Conservation (phyloP, 2,329 filamentous ascomycete species). For the Ophiostoma himal-ulmi region DNA sequence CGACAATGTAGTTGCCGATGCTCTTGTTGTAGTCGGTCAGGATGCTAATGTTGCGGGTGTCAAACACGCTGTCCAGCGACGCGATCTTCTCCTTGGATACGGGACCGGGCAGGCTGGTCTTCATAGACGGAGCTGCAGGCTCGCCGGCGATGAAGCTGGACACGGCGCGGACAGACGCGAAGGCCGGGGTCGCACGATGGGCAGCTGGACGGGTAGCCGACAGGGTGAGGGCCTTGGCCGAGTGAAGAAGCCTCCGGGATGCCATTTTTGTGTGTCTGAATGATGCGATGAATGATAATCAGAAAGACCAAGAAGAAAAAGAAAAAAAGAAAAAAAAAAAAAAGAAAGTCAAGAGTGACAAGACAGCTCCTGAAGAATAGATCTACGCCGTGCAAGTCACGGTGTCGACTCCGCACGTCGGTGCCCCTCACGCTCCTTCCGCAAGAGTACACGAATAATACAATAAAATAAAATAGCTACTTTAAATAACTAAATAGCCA, state of each 20-base stretch:
- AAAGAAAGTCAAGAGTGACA: neutral
- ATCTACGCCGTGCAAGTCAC: neutral
- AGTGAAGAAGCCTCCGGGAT: conserved; percentile 16
- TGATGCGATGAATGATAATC: neutral
- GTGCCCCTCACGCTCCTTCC: conserved; percentile 4
- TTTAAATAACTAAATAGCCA: neutral
- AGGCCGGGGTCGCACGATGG: neutral
- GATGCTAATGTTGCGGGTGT: conserved; percentile 80
- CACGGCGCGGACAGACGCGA: neutral
- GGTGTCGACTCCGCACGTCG: conserved; percentile 2
- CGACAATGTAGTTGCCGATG: conserved; percentile 72
- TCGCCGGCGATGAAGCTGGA: conserved; percentile 34
- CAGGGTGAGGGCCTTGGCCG: conserved; percentile 10
- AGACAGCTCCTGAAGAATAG: neutral
- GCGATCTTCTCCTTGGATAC: conserved; percentile 62
- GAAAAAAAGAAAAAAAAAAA: neutral
- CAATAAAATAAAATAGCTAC: conserved; percentile 4
- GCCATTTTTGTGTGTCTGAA: conserved; percentile 9
- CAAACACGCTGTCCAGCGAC: conserved; percentile 72
- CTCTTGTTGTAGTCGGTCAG: conserved; percentile 68
- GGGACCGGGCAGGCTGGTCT: conserved; percentile 69
- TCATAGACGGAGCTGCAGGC: conserved; percentile 47
- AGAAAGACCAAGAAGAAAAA: neutral
- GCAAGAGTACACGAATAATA: neutral
- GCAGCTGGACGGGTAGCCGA: neutral